Evolutionary conservation across 371 early-diverging fungal genomes (phyloP), one percentile per base, ranked within the genome.

Genomic region (Mortierella sp.): DNA sequence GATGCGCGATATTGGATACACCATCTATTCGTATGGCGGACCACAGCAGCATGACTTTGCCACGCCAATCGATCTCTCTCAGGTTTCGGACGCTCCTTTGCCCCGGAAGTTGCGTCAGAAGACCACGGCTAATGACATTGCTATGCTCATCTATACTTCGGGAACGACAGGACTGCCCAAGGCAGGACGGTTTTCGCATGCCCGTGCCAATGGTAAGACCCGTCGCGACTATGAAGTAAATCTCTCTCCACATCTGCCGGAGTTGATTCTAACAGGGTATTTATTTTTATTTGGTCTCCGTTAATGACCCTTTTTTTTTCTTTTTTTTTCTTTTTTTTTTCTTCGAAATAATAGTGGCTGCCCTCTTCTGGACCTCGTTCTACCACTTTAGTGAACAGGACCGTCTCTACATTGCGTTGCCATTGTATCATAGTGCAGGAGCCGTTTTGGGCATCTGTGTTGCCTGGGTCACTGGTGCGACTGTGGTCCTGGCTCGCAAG

Each of bases 91-190:
- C 43, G 51, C 64, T 11, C 60, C 62, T 7, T 45, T 73, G 63
- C 80, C 80, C 44, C 69, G 60, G 47, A 64, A 50, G 30, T 57
- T 79, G 47, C 65, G 80, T 37, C 69, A 55, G 48, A 73, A 69
- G 52, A 79, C 89, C 1, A 70, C 64, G 14, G 80, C 86, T 47
- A 88, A 88, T 18, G 91, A 91, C 59, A 60, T 94, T 21, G 93
- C 92, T 60, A 94, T 96, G 55, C 91, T 98, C 68, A 97, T 96
- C 84, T 98, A 96, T 73, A 99, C 99, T 9, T 92, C 93, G 66
- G 98, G 99, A 62, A 87, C 93, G 57, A 88, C 92, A 1, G 96
- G 95, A 4, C 81, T 79, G 18, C 96, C 97, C 7, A 81, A 81
- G 58, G 81, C 80, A 7, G 80, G 80, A 12, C 73, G 80, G 7